Conservation (phyloP, 768 basidiomycete genomes). For the Termitomyces titanicus region DNA sequence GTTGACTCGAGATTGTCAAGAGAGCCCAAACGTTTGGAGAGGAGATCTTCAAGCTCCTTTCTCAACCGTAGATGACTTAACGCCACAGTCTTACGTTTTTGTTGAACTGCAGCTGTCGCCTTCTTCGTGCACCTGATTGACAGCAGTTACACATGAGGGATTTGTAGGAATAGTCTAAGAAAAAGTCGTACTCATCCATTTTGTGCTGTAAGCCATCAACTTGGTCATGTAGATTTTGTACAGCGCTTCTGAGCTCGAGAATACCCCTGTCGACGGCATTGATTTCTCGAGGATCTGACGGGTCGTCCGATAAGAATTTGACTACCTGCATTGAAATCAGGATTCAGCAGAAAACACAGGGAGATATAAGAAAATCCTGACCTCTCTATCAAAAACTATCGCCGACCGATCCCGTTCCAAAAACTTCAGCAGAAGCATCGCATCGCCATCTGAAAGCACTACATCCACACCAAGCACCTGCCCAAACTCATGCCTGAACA, state of each 20-base stretch:
- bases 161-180: not conserved
- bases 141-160: not conserved
- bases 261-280: slow-evolving; percentile 82
- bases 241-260: slow-evolving; percentile 72
- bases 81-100: slow-evolving; percentile 71
- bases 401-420: slow-evolving; percentile 71
- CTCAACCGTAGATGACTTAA: slow-evolving; percentile 74
- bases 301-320: slow-evolving; percentile 60
- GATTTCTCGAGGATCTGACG: slow-evolving; percentile 40
- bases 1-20: slow-evolving; percentile 74
- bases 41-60: slow-evolving; percentile 76
- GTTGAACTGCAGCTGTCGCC: slow-evolving; percentile 60
- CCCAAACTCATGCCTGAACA: slow-evolving; percentile 61
- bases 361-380: slow-evolving; percentile 28
- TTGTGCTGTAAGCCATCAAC: slow-evolving; percentile 64
- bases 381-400: slow-evolving; percentile 65
- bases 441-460: slow-evolving; percentile 56
- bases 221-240: slow-evolving; percentile 64
- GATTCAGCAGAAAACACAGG: not conserved
- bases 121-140: slow-evolving; percentile 58
- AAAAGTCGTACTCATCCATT: slow-evolving; percentile 60
- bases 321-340: slow-evolving; percentile 70
- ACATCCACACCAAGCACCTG: slow-evolving; percentile 27
- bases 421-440: slow-evolving; percentile 69
- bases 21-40: slow-evolving; percentile 71